Conservation (phyloP, 2,329 filamentous ascomycete species). For the Fusarium nygamai region DNA sequence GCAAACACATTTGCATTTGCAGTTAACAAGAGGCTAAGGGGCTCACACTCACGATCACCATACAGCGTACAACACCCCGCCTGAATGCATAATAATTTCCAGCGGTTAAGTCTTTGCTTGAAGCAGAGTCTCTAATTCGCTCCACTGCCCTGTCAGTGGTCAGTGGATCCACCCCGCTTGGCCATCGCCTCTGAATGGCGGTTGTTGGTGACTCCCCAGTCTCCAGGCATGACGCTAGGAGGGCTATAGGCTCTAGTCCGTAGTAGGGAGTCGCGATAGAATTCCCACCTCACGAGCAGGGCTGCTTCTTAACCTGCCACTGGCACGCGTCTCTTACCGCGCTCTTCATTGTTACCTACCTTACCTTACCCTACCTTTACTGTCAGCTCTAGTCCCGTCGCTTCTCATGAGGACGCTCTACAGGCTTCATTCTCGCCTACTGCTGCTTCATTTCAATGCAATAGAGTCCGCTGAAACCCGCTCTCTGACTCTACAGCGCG, state of each 20-base stretch:
- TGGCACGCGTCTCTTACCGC: constrained; percentile 46
- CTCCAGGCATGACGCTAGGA: constrained; percentile 41
- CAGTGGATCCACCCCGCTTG: constrained; percentile 18
- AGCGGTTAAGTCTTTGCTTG: background rate
- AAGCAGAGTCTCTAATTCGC: constrained; percentile 22
- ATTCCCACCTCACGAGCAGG: constrained; percentile 38
- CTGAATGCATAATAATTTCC: constrained; percentile 20
- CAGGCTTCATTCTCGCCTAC: constrained; percentile 9
- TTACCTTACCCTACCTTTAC: background rate
- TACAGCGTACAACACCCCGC: constrained; percentile 4
- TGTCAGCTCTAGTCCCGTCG: constrained; percentile 1
- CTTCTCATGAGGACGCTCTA: constrained; percentile 31
- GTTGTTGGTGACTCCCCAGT: constrained; percentile 29
- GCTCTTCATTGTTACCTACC: constrained; percentile 14
- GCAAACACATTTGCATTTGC: background rate
- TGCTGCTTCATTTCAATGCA: constrained; percentile 11
- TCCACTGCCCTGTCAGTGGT: constrained; percentile 2
- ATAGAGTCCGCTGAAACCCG: constrained; percentile 1
- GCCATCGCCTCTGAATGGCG: constrained; percentile 34
- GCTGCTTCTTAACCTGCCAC: constrained; percentile 39
- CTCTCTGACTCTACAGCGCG: background rate
- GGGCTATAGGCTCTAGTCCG: constrained; percentile 29
- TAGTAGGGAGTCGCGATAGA: constrained; percentile 43
- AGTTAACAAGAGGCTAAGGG: constrained; percentile 20
- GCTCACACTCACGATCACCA: background rate